A percentile compares a stretch with the other conserved stretches of the same genome.
These are phyloP conservation scores for Fagopyrum tataricum DNA, from an alignment of 148 eudicot species.

Conservation along the genomic window DNA sequence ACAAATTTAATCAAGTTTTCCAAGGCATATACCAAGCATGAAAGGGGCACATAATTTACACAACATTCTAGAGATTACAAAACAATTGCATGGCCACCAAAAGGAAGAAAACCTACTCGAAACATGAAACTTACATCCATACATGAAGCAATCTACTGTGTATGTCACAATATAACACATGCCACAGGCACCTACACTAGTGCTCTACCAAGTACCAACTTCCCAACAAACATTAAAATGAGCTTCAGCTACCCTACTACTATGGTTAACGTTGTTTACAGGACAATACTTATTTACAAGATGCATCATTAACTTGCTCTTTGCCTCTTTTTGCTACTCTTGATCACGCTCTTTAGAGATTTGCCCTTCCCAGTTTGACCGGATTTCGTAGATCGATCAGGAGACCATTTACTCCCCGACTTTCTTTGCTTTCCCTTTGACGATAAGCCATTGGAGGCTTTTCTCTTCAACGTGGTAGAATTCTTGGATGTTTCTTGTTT, in stretches of 20 bases:
- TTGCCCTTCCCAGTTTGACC: background rate
- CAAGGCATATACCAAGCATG: too few species aligned
- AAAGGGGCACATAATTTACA: too few species aligned
- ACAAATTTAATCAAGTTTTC: too few species aligned
- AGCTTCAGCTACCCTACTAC: background rate
- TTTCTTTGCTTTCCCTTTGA: background rate
- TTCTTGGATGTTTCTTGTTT: conserved; percentile 2
- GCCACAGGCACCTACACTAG: too few species aligned
- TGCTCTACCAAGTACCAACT: background rate
- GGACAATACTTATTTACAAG: background rate
- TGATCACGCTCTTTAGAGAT: background rate
- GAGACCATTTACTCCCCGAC: background rate
- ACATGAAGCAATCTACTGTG: background rate
- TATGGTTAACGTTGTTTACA: background rate
- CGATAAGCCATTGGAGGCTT: background rate
- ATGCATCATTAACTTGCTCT: background rate
- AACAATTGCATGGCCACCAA: too few species aligned
- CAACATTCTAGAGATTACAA: too few species aligned
- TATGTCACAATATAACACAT: background rate
- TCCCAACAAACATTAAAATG: background rate
- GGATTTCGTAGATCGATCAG: background rate
- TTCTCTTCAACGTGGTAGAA: background rate
- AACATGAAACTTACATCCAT: background rate
- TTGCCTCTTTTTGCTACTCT: background rate
- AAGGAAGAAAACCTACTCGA: too few species aligned